A percentile compares a stretch with the other conserved stretches of the same genome.
Evolutionary conservation across 441 rosid species (phyloP).

Genomic region (Populus trichocarpa): DNA sequence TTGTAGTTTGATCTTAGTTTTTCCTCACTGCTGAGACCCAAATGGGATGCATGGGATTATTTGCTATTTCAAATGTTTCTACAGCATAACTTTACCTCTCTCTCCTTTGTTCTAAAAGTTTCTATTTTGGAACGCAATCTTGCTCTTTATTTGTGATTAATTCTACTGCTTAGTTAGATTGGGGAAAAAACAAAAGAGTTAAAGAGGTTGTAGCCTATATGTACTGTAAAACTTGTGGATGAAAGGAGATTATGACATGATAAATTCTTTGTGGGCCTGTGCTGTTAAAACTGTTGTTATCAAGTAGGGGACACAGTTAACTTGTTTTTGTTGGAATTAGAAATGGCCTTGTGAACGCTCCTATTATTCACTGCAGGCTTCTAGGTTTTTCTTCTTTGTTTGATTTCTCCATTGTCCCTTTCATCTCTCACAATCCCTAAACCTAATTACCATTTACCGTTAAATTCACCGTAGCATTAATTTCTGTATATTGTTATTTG

Average conservation of each 20-base stretch:
- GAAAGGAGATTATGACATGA: conserved; percentile 10
- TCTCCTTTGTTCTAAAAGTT: not conserved
- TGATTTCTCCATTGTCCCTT: conserved; percentile 42
- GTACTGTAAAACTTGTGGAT: conserved; percentile 27
- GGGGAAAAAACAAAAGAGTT: conserved; percentile 27
- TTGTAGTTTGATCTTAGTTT: conserved; percentile 3
- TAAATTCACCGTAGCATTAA: conserved; percentile 36
- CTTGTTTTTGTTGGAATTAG: conserved; percentile 38
- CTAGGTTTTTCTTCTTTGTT: conserved; percentile 40
- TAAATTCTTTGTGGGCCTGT: conserved; percentile 41
- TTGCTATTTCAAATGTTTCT: not conserved
- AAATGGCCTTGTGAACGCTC: conserved; percentile 38
- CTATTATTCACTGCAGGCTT: conserved; percentile 25
- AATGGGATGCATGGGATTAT: not conserved
- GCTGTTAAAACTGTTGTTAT: conserved; percentile 60
- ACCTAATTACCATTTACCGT: conserved; percentile 36
- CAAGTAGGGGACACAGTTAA: conserved; percentile 43
- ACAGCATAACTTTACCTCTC: not conserved
- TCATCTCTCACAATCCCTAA: conserved; percentile 35
- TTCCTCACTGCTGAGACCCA: not conserved
- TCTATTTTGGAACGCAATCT: conserved; percentile 7
- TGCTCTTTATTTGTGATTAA: conserved; percentile 9
- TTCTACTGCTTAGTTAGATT: conserved; percentile 21
- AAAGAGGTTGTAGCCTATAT: conserved; percentile 12
- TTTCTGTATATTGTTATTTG: conserved; percentile 2